phyloP scores from a whole-genome alignment of 1,139 yeast genomes.

The Candida albicans region DNA sequence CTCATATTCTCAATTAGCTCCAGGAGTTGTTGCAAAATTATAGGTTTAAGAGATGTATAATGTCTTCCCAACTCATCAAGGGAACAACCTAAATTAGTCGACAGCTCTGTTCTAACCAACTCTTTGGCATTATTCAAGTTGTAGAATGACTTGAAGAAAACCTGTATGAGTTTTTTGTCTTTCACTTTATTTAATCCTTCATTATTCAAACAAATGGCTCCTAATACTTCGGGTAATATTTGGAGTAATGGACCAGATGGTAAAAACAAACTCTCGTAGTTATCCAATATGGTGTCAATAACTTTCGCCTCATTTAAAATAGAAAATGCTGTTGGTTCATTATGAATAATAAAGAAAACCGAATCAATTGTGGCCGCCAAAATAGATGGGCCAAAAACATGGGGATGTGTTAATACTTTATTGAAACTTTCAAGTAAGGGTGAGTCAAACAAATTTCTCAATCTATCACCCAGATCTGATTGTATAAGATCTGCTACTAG shows the following conservation, averaged over 20 bases:
- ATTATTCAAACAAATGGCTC: conserved; percentile 78
- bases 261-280: conserved; percentile 51
- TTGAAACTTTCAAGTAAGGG: conserved; percentile 65
- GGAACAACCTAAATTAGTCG: conserved; percentile 60
- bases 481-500: conserved; percentile 65
- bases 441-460: conserved; percentile 84
- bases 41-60: conserved; percentile 68
- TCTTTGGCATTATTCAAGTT: conserved; percentile 50
- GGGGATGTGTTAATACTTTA: conserved; percentile 56
- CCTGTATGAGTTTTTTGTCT: conserved; percentile 45
- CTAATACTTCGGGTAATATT: conserved; percentile 73
- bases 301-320: conserved; percentile 79
- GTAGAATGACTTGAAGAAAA: conserved; percentile 54
- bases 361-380: conserved; percentile 65
- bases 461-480: conserved; percentile 78
- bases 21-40: conserved; percentile 53
- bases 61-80: conserved; percentile 86
- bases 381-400: conserved; percentile 69
- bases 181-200: conserved; percentile 66
- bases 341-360: conserved; percentile 74
- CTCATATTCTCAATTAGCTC: conserved; percentile 51
- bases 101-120: conserved; percentile 43
- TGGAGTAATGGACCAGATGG: conserved; percentile 61
- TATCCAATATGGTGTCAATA: conserved; percentile 61
- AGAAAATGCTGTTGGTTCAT: conserved; percentile 87